Evolutionary conservation across 108 stramenopile species (phyloP).

Genomic region (Nitzschia sp.): DNA sequence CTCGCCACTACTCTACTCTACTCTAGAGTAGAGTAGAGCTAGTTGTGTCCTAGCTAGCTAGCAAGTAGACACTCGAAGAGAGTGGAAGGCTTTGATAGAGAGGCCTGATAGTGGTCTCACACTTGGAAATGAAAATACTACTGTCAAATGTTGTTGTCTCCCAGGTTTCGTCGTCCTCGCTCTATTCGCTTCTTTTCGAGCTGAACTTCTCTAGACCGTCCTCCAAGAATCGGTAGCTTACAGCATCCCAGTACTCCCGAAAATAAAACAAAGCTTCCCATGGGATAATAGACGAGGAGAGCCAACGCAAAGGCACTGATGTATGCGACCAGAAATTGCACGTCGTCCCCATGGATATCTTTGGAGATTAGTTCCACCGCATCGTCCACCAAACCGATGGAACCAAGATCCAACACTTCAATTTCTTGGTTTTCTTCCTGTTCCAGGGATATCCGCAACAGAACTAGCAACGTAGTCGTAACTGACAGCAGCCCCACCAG

Average conservation of each 20-base stretch:
- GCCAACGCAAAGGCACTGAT: slow-evolving; percentile 6
- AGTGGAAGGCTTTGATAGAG: too few species aligned
- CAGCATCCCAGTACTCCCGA: slow-evolving; percentile 14
- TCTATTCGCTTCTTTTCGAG: neutral
- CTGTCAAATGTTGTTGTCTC: too few species aligned
- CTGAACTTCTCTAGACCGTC: slow-evolving; percentile 8
- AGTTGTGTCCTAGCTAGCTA: too few species aligned
- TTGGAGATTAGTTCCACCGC: neutral
- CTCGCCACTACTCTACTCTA: too few species aligned
- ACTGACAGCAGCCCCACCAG: slow-evolving; percentile 18
- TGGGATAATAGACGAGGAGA: slow-evolving; percentile 10
- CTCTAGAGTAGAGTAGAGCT: too few species aligned
- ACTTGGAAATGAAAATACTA: too few species aligned
- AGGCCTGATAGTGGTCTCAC: too few species aligned
- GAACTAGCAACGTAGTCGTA: slow-evolving; percentile 38
- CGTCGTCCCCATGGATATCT: neutral
- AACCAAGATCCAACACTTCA: neutral
- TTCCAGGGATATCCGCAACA: slow-evolving; percentile 23
- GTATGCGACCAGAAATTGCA: slow-evolving; percentile 9
- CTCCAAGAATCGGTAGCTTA: slow-evolving; percentile 12
- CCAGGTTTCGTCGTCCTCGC: too few species aligned
- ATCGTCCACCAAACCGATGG: neutral
- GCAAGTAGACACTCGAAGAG: too few species aligned
- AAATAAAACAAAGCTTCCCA: slow-evolving; percentile 5
- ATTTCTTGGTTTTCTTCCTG: neutral